phyloP scores from a whole-genome alignment of 805 yeast species.

The Sugiyamaella smithiae region DNA sequence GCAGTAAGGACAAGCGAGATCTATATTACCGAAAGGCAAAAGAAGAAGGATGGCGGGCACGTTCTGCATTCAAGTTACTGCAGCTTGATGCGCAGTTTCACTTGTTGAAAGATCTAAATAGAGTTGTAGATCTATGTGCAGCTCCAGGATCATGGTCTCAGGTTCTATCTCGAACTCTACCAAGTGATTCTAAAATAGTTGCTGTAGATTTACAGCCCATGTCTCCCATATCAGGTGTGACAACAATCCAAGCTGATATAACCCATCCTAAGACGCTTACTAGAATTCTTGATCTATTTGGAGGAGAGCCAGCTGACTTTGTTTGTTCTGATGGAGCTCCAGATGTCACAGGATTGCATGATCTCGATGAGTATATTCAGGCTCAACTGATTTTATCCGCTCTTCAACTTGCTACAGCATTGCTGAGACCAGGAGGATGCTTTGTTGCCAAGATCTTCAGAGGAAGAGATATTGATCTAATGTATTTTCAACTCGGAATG shows the following conservation, averaged over 20 bases:
- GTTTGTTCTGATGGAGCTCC: slow-evolving; percentile 99
- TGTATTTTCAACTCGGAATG: slow-evolving; percentile 88
- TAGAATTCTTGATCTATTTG: slow-evolving; percentile 74
- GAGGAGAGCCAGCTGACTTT: slow-evolving; percentile 90
- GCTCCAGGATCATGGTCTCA: slow-evolving; percentile 99
- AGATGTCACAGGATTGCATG: slow-evolving; percentile 96
- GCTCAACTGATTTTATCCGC: slow-evolving; percentile 93
- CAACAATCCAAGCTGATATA: slow-evolving; percentile 91
- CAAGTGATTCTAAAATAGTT: slow-evolving; percentile 57
- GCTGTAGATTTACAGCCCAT: slow-evolving; percentile 97
- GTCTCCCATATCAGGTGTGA: slow-evolving; percentile 92
- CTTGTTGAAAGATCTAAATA: slow-evolving; percentile 61
- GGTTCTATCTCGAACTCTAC: slow-evolving; percentile 66
- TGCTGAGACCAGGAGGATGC: slow-evolving; percentile 83
- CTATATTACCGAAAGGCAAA: slow-evolving; percentile 83
- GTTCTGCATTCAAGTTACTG: slow-evolving; percentile 90
- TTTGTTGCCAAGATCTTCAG: slow-evolving; percentile 96
- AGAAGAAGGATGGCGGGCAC: slow-evolving; percentile 96
- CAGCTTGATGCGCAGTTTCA: slow-evolving; percentile 91
- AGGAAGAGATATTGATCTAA: slow-evolving; percentile 90
- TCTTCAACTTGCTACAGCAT: slow-evolving; percentile 83
- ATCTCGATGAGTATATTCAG: slow-evolving; percentile 93
- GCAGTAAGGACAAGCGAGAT: slow-evolving; percentile 93
- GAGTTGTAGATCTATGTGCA: slow-evolving; percentile 96
- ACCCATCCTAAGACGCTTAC: slow-evolving; percentile 90